A percentile compares a stretch with the other conserved stretches of the same genome.
Conservation (phyloP, 768 basidiomycete genomes). For the Agrocybe praecox region DNA sequence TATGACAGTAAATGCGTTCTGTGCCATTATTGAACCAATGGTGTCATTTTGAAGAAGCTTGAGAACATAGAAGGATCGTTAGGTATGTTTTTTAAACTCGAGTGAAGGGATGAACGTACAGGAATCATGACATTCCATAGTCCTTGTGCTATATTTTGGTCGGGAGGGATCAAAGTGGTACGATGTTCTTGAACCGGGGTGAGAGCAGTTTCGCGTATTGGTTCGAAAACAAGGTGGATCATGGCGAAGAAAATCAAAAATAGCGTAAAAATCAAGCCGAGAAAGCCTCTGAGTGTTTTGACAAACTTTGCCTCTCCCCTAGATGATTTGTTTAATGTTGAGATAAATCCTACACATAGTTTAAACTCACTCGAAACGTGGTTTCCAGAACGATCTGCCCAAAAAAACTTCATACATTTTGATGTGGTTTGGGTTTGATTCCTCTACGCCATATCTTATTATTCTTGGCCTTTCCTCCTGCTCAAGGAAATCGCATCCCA, state of each 20-base stretch:
- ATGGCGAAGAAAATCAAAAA: background rate
- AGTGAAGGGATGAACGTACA: background rate
- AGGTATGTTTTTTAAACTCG: background rate
- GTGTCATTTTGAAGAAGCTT: background rate
- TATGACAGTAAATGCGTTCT: background rate
- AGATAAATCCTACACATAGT: background rate
- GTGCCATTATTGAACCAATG: background rate
- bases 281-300: background rate
- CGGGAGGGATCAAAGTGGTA: background rate
- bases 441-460: no score
- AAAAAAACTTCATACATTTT: background rate
- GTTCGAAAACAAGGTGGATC: background rate
- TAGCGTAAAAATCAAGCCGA: background rate
- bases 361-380: background rate
- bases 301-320: background rate
- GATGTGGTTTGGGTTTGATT: background rate
- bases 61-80: background rate
- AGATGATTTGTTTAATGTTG: background rate
- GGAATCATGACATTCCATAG: background rate
- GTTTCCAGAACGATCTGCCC: background rate
- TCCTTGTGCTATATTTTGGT: background rate
- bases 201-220: background rate
- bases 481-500: background rate
- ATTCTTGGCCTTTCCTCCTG: background rate
- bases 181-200: background rate